Percentiles rank a stretch among this genome's conserved stretches.
These are phyloP conservation scores for Lactarius trivialis DNA, from an alignment of 768 basidiomycete genomes.

Conservation along the genomic window DNA sequence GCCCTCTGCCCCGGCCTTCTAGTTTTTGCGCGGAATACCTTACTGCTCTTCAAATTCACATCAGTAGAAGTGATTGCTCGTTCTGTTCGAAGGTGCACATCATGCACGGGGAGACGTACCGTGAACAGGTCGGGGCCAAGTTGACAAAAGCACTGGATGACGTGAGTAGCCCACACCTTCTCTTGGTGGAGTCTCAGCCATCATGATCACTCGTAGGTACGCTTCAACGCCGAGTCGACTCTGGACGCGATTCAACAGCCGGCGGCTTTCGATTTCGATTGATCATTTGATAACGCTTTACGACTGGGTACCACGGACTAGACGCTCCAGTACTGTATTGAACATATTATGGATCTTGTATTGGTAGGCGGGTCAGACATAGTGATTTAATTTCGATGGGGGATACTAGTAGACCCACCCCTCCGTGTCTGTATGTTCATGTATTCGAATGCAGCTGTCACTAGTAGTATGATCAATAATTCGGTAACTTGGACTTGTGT, in stretches of 20 bases:
- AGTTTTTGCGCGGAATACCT: neutral
- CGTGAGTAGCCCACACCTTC: neutral
- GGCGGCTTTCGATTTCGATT: neutral
- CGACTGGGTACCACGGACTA: neutral
- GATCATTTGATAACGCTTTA: neutral
- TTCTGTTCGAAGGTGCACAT: constrained; percentile 11
- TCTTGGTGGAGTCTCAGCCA: neutral
- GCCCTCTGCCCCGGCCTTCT: neutral
- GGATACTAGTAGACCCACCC: too few species aligned
- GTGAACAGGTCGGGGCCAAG: neutral
- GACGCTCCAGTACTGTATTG: neutral
- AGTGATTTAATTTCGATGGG: too few species aligned
- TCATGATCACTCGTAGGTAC: neutral
- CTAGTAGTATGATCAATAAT: too few species aligned
- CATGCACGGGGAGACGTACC: constrained; percentile 2
- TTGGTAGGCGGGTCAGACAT: too few species aligned
- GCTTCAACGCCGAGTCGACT: neutral
- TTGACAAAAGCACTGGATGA: neutral
- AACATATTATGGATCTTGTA: neutral
- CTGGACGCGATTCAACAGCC: neutral
- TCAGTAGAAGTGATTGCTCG: neutral
- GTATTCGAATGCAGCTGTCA: too few species aligned
- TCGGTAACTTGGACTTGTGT: too few species aligned
- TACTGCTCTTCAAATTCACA: neutral
- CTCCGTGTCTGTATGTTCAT: too few species aligned